Conservation (phyloP, 2,329 filamentous ascomycete genomes). For the Fusarium sp. region DNA sequence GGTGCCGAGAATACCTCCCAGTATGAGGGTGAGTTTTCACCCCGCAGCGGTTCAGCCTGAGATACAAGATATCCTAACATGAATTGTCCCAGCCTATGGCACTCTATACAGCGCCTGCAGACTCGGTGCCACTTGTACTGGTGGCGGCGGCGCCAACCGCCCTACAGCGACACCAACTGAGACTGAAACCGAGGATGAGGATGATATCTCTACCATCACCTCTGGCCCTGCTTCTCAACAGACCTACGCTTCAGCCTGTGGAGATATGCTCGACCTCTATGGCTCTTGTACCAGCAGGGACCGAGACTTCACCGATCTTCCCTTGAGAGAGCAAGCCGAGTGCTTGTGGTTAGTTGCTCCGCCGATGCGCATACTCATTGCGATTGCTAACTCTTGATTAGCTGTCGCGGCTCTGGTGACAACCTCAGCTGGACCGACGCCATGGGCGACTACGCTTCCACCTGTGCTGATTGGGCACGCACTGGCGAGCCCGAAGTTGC, state of each 20-base stretch:
- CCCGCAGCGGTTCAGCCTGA: not conserved
- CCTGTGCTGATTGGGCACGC: slow-evolving; percentile 45
- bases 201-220: slow-evolving; percentile 21
- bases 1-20: slow-evolving; percentile 34
- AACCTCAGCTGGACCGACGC: slow-evolving; percentile 45
- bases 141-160: slow-evolving; percentile 1
- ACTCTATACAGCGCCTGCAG: slow-evolving; percentile 41
- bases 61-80: slow-evolving; percentile 14
- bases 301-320: slow-evolving; percentile 40
- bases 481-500: slow-evolving; percentile 42
- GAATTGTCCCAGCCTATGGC: slow-evolving; percentile 37
- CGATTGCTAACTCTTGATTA: slow-evolving; percentile 29
- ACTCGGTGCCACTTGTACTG: slow-evolving; percentile 19
- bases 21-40: slow-evolving; percentile 38
- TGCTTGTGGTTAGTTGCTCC: slow-evolving; percentile 47
- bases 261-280: slow-evolving; percentile 43
- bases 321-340: slow-evolving; percentile 42
- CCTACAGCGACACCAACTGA: slow-evolving; percentile 15
- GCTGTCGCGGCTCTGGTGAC: slow-evolving; percentile 36
- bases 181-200: not conserved
- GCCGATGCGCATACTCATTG: not conserved
- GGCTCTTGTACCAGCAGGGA: slow-evolving; percentile 41
- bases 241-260: slow-evolving; percentile 40
- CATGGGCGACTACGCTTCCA: slow-evolving; percentile 45
- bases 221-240: slow-evolving; percentile 19